Conservation (phyloP, 2,329 filamentous ascomycete genomes). For the Macrophomina phaseolina region DNA sequence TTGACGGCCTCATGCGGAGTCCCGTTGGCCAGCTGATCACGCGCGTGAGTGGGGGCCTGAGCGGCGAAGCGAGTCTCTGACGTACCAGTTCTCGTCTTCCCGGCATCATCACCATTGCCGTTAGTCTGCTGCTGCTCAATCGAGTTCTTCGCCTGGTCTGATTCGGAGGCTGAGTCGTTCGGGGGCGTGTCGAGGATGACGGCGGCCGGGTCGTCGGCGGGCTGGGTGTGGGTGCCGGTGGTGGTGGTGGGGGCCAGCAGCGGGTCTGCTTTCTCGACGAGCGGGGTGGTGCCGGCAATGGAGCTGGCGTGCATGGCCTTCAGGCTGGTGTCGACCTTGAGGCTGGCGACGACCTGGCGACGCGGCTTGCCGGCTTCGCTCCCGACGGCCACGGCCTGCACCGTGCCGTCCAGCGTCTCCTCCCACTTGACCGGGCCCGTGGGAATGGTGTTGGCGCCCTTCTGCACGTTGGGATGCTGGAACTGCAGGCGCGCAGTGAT, state of each 20-base stretch:
- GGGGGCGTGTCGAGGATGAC: slow-evolving; percentile 10
- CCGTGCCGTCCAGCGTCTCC: slow-evolving; percentile 46
- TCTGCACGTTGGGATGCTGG: slow-evolving; percentile 41
- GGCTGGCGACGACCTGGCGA: slow-evolving; percentile 46
- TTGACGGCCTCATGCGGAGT: slow-evolving; percentile 49
- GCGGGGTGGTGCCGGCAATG: slow-evolving; percentile 34
- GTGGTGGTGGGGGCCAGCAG: slow-evolving; percentile 33
- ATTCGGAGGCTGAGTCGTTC: neutral
- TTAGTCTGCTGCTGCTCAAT: neutral
- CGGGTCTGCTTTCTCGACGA: slow-evolving; percentile 16
- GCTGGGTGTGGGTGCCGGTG: slow-evolving; percentile 46
- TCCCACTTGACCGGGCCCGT: slow-evolving; percentile 57
- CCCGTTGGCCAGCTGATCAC: slow-evolving; percentile 48
- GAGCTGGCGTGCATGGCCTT: slow-evolving; percentile 35
- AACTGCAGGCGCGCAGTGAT: slow-evolving; percentile 52
- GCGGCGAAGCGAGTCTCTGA: slow-evolving; percentile 48
- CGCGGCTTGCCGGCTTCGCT: slow-evolving; percentile 49
- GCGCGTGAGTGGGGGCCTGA: slow-evolving; percentile 51
- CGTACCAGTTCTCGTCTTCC: slow-evolving; percentile 43
- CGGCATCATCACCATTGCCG: neutral
- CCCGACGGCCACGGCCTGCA: slow-evolving; percentile 54
- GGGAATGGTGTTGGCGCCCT: slow-evolving; percentile 50
- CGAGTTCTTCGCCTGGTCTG: slow-evolving; percentile 2
- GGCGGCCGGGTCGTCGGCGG: slow-evolving; percentile 33
- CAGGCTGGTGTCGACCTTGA: slow-evolving; percentile 39